Evolutionary conservation across 2,329 filamentous ascomycete species (phyloP).

Genomic region (Rhytidhysteron rufulum): DNA sequence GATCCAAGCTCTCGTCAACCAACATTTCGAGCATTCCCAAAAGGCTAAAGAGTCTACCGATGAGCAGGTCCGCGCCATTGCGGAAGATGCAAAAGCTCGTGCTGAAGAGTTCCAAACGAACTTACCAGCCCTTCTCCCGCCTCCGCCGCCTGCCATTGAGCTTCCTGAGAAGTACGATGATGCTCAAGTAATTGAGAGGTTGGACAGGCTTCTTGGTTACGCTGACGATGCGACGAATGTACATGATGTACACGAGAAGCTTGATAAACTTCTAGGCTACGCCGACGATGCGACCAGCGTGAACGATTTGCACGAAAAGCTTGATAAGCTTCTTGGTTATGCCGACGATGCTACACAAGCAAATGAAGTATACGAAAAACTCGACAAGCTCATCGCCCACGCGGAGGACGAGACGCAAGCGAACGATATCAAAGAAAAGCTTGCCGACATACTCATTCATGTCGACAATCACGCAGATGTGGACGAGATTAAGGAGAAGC

Average conservation of each 20-base stretch:
- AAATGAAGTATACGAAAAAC: constrained; percentile 56
- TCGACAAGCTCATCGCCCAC: constrained; percentile 67
- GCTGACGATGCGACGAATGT: too few relatives aligned
- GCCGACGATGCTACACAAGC: constrained; percentile 59
- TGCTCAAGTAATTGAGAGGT: constrained; percentile 53
- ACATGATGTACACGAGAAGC: constrained; percentile 58
- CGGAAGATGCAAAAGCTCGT: constrained; percentile 42
- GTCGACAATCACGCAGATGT: constrained; percentile 85
- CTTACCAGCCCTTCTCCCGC: constrained; percentile 43
- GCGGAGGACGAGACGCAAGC: constrained; percentile 65
- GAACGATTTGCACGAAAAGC: constrained; percentile 58
- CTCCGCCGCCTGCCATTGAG: constrained; percentile 29
- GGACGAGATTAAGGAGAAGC: constrained; percentile 72
- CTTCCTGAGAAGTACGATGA: constrained; percentile 47
- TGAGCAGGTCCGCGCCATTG: constrained; percentile 38
- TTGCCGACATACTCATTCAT: constrained; percentile 85
- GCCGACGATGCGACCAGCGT: too few relatives aligned
- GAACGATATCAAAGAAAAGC: constrained; percentile 70
- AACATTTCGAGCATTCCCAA: constrained; percentile 88
- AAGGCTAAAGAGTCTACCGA: constrained; percentile 45
- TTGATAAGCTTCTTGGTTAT: constrained; percentile 52
- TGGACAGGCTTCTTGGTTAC: constrained; percentile 57
- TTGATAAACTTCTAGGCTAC: constrained; percentile 52
- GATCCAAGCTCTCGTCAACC: constrained; percentile 73
- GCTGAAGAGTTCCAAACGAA: constrained; percentile 40